These are phyloP conservation scores for Neurospora crassa DNA, from an alignment of 2,329 filamentous ascomycete genomes.

Conservation along the genomic window DNA sequence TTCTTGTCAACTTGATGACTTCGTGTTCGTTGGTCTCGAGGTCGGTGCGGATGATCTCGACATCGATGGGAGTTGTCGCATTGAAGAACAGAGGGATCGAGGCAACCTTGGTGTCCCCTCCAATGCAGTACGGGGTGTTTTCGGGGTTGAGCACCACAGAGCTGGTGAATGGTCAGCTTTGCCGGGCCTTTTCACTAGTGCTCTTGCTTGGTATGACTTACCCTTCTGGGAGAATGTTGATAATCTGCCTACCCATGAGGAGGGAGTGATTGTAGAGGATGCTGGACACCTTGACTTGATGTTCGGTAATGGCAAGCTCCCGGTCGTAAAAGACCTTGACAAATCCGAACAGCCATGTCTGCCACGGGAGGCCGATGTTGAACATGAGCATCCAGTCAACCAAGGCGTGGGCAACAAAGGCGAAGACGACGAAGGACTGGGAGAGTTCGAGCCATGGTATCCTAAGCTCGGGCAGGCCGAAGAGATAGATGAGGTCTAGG, in stretches of 20 bases:
- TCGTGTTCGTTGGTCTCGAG: constrained; percentile 73
- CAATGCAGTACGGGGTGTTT: constrained; percentile 71
- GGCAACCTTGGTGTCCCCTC: constrained; percentile 48
- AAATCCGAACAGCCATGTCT: constrained; percentile 61
- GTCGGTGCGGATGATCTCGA: constrained; percentile 83
- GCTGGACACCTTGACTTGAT: constrained; percentile 75
- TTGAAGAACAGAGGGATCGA: constrained; percentile 85
- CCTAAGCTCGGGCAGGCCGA: constrained; percentile 73
- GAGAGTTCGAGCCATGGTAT: constrained; percentile 97
- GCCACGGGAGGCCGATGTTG: constrained; percentile 70
- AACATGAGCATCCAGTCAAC: constrained; percentile 89
- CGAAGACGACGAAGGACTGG: constrained; percentile 57
- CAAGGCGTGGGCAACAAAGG: constrained; percentile 63
- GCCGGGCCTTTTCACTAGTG: not conserved
- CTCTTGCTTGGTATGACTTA: constrained; percentile 24
- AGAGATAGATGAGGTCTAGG: constrained; percentile 79
- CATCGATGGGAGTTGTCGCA: constrained; percentile 77
- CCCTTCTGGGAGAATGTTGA: constrained; percentile 95
- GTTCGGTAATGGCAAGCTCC: constrained; percentile 88
- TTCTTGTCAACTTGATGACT: constrained; percentile 62
- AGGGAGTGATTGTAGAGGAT: constrained; percentile 88
- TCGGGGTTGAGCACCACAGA: constrained; percentile 84
- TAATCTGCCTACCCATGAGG: constrained; percentile 92
- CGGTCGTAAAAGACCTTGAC: constrained; percentile 82
- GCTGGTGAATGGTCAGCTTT: constrained; percentile 31